These are phyloP conservation scores for Phytophthora melonis DNA, from an alignment of 352 stramenopile species.

Conservation along the genomic window DNA sequence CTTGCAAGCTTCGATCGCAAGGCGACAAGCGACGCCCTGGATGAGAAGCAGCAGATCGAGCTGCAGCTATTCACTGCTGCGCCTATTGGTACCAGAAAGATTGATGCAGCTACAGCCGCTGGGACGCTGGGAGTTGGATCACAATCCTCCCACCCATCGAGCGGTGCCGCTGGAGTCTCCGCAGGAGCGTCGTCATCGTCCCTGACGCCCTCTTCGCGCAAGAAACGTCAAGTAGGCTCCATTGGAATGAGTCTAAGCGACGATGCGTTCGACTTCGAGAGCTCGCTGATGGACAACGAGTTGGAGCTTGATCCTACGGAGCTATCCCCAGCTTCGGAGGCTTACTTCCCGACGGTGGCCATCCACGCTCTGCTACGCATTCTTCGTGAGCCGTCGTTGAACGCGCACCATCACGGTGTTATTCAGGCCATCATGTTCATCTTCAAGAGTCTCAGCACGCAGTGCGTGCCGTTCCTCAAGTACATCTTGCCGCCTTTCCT, in stretches of 20 bases:
- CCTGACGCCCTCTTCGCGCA: slow-evolving; percentile 32
- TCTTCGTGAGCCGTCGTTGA: slow-evolving; percentile 95
- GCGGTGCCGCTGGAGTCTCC: slow-evolving; percentile 29
- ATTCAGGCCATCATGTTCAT: slow-evolving; percentile 99
- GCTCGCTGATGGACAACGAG: slow-evolving; percentile 67
- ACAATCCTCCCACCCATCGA: slow-evolving; percentile 41
- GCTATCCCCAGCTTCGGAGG: slow-evolving; percentile 83
- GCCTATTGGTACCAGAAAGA: slow-evolving; percentile 83
- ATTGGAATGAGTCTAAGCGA: slow-evolving; percentile 43
- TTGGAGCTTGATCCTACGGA: slow-evolving; percentile 72
- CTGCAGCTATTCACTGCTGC: slow-evolving; percentile 86
- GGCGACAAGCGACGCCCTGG: slow-evolving; percentile 64
- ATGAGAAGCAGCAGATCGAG: slow-evolving; percentile 91
- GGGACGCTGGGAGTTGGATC: slow-evolving; percentile 35
- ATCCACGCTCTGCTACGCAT: slow-evolving; percentile 97
- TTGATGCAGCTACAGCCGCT: slow-evolving; percentile 39
- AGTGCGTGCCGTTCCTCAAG: slow-evolving; percentile 97
- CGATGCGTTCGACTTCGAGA: slow-evolving; percentile 77
- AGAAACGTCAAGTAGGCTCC: slow-evolving; percentile 35
- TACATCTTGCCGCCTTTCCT: slow-evolving; percentile 98
- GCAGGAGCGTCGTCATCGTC: slow-evolving; percentile 27
- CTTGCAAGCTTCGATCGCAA: slow-evolving; percentile 66
- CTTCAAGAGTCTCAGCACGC: slow-evolving; percentile 96
- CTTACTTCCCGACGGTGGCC: slow-evolving; percentile 98
- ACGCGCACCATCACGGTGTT: slow-evolving; percentile 96